A percentile compares a stretch with the other conserved stretches of the same genome.
Evolutionary conservation across 1,284 basidiomycete species (phyloP).

Genomic region (Apiotrichum porosum): DNA sequence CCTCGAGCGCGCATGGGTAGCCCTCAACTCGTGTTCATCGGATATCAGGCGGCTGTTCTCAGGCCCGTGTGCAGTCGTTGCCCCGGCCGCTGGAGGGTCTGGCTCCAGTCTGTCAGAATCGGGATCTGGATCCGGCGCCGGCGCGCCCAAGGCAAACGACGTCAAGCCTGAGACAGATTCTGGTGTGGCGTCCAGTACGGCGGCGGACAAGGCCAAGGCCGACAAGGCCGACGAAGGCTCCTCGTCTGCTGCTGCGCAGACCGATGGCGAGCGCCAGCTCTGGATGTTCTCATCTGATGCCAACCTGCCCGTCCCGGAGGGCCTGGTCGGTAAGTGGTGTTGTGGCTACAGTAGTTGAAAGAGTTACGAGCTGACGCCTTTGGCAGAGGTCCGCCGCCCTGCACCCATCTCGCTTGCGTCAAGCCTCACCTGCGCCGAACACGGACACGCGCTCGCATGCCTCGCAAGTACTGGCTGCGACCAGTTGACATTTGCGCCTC

Average conservation of each 20-base stretch:
- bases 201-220: not conserved
- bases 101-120: too few relatives aligned
- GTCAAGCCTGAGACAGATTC: too few relatives aligned
- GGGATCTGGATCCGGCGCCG: too few relatives aligned
- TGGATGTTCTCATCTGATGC: constrained; percentile 13
- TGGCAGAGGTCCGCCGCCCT: constrained; percentile 11
- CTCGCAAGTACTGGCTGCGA: constrained; percentile 2
- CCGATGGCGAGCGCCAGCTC: constrained; percentile 8
- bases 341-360: too few relatives aligned
- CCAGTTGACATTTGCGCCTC: constrained; percentile 7
- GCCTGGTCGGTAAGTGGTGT: constrained; percentile 8
- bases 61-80: constrained; percentile 9
- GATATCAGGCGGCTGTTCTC: constrained; percentile 2
- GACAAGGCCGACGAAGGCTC: too few relatives aligned
- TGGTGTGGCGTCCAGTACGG: not conserved
- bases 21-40: constrained; percentile 12
- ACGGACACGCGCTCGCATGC: constrained; percentile 9
- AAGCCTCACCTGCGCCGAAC: constrained; percentile 12
- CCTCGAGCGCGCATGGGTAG: constrained; percentile 26
- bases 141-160: not conserved
- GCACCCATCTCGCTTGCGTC: constrained; percentile 7
- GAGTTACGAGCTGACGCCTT: too few relatives aligned
- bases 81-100: not conserved
- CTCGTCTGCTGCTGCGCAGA: too few relatives aligned
- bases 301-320: not conserved